Base-by-base conservation (phyloP, 2,329 filamentous ascomycete genomes). In the Ophiostoma sp. region DNA sequence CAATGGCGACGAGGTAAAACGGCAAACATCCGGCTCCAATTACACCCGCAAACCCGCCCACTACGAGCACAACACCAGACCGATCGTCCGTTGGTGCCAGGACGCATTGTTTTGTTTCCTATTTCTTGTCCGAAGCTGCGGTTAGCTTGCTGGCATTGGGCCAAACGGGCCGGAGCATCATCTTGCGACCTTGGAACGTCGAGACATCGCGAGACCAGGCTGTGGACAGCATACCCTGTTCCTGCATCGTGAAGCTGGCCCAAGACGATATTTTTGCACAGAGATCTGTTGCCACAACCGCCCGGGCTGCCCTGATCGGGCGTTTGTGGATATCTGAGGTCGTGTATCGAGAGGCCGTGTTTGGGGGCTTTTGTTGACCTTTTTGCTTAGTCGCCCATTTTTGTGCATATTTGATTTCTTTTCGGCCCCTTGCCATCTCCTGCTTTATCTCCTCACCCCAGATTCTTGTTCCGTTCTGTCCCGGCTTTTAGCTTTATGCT, bases 31-130 rank as follows among this genome's bases (percentile, higher is more conserved):
- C 45, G 42, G 45, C 66, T 22, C 28, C 17, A 33, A 69, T 36
- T 25, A 5, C 17, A 52, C 28, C 28, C 42, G 28, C 28, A n/a
- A 15, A 15, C 28, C 42, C 7, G 5, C 8, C 22, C 63, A 68
- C 61, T 2, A 64, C 39, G 39, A 68, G 28, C 42, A 68, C 22
- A n/a, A 50, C 64, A 50, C 64, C 25, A n/a, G n/a, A 33, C 64
- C 7, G 45, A 68, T n/a, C 42, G 22, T 68, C 64, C 8, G 28
- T 33, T 48, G 17, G 64, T 31, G 15, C 64, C 31, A 36, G 31
- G 28, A 69, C 66, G 63, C 63, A 48, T 68, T 48, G 36, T 31
- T 68, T 68, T 19, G 39, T 68, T 48, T 68, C 39, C 22, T 12
- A 22, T 69, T 19, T 25, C 28, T 36, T 22, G 28, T 31, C 8